Conservation (phyloP, 2,329 filamentous ascomycete genomes). For the Cordyceps tenuipes region DNA sequence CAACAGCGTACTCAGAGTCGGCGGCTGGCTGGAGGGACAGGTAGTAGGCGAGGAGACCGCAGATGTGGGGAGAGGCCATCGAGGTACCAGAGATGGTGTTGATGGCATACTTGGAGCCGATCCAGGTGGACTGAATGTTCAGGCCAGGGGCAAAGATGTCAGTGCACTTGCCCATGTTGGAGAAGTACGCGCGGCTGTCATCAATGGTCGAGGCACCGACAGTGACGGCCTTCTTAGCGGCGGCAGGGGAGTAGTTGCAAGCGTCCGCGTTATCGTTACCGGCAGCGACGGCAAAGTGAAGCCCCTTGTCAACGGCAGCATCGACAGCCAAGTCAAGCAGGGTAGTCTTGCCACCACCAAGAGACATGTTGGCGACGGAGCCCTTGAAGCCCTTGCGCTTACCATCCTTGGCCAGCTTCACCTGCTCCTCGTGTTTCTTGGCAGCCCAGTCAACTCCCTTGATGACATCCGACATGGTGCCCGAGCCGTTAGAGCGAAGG, state of each 20-base stretch:
- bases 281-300: constrained; percentile 96
- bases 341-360: constrained; percentile 93
- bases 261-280: constrained; percentile 99
- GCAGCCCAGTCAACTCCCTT: constrained; percentile 97
- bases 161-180: constrained; percentile 99
- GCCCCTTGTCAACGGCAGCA: constrained; percentile 80
- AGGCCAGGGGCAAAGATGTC: constrained; percentile 98
- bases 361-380: constrained; percentile 97
- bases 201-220: constrained; percentile 90
- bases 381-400: constrained; percentile 98
- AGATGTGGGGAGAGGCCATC: constrained; percentile 97
- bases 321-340: constrained; percentile 89
- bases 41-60: constrained; percentile 94
- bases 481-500: constrained; percentile 90
- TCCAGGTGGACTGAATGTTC: constrained; percentile 98
- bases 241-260: constrained; percentile 97
- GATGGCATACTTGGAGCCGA: constrained; percentile 87
- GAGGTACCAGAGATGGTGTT: constrained; percentile 99
- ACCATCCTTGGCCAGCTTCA: constrained; percentile 71
- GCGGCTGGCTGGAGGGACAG: constrained; percentile 87
- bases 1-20: constrained; percentile 87
- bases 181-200: constrained; percentile 98
- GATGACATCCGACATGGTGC: constrained; percentile 97
- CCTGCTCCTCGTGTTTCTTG: constrained; percentile 65
- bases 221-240: constrained; percentile 84